Base-by-base conservation (phyloP, 2,329 filamentous ascomycete species). In the Paecilomyces formosus region DNA sequence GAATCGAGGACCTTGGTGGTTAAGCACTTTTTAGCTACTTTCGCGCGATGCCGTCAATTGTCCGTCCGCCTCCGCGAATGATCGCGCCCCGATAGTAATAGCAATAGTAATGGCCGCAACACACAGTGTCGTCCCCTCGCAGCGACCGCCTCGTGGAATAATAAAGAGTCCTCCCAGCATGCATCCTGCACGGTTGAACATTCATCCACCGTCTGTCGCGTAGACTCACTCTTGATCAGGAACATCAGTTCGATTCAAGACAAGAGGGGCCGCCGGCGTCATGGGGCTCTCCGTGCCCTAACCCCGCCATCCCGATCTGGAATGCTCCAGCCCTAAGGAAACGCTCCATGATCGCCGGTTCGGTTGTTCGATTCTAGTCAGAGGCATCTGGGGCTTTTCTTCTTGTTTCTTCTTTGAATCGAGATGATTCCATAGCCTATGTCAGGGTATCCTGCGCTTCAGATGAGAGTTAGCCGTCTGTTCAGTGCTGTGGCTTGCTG, bases 1-100 rank as follows among this genome's bases (percentile, higher is more conserved):
- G 59, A 55, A 57, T 59, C 63, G 66, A 62, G 70, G 68, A 73
- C 70, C 71, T 72, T 73, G 71, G 64, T 67, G 68, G 65, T 64
- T 58, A 65, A 57, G 59, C 64, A 62, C 65, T 61, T 67, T 64
- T 21, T 39, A 58, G 58, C 61, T 58, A 26, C 61, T 31, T 12
- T 35, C 15, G 53, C 15, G 12, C 12, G 18, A 28, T 18, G 31
- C 55, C 21, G 31, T 12, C n/a, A 58, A 35, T 24, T 21, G 35
- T 49, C 9, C 54, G 33, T 13, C 30, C 31, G 15, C 28, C 26
- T 4, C 18, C 21, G 45, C 33, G 51, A 53, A 26, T 53, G 51
- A 26, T 53, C 3, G 15, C n/a, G n/a, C 39, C 1, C 39, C n/a
- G 39, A 45, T 45, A 45, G 39, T 45, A 45, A 26, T 53, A 21